Evolutionary conservation across 2,329 filamentous ascomycete genomes (phyloP), one percentile per base, ranked within the genome.

Genomic region (Xylaria hypoxylon): DNA sequence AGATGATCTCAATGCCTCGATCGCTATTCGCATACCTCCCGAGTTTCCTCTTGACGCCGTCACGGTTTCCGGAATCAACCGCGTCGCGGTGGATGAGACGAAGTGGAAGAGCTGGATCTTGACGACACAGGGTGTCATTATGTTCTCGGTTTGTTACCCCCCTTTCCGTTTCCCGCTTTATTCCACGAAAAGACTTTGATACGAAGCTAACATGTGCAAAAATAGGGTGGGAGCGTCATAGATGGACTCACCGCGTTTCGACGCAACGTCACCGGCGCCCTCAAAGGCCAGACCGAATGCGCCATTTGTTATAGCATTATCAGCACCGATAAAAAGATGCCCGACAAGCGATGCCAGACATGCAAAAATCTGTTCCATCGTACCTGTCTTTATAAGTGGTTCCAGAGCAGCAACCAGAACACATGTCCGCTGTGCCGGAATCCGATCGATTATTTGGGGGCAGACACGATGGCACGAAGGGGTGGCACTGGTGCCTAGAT

Each of bases 281-380:
- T 99, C 71, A 96, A 97, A 81, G 96, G 94, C 40, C 94, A 98
- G 80, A 92, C 87, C 22, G 96, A 99, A 79, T 99, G 96, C 77
- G 93, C 96, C 10, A 98, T 98, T 77, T 98, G 95, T 83, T 98
- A 98, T 82, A 94, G 90, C 66, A 94, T 99, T 76, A 93, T 99
- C 70, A 93, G 93, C 19, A 89, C 88, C 7, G 94, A 97, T 78
- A 92, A 92, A 83, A 91, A 92, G 79, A 88, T 97, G 78, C 96
- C 96, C 0, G 95, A 96, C 78, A 98, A 98, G 85, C 86, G 88
- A 61, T 99, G 96, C 79, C 85, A 87, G 52, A 98, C 95, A 1
- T 99, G 96, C 85, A 95, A 94, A 84, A 95, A 99, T 80, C 83
- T 92, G 59, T 99, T 98, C 83, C 96, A 99, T 80, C 87, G 90